Evolutionary conservation across 305 asterid genomes (phyloP).

Genomic region (Solanum chacoense): DNA sequence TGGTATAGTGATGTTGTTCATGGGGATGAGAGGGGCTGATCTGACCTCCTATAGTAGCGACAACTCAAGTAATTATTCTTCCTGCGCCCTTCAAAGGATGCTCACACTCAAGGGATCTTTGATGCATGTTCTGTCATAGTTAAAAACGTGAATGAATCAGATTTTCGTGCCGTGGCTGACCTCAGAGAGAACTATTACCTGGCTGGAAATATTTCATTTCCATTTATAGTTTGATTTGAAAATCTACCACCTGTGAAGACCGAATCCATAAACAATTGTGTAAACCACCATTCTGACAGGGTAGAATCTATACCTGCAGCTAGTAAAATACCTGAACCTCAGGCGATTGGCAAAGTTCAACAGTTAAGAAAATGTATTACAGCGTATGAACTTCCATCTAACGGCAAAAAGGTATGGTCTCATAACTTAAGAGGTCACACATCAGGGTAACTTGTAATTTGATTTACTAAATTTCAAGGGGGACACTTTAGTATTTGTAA

Average conservation of each 20-base stretch:
- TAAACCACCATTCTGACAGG: neutral
- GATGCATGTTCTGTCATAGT: constrained; percentile 60
- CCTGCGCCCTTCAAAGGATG: constrained; percentile 74
- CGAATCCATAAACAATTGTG: neutral
- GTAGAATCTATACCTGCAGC: neutral
- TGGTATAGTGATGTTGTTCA: constrained; percentile 84
- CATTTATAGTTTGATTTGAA: neutral
- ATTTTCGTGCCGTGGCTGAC: constrained; percentile 55
- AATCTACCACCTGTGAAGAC: neutral
- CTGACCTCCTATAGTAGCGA: constrained; percentile 78
- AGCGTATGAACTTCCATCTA: neutral
- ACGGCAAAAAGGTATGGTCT: neutral
- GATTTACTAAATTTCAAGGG: too few species aligned
- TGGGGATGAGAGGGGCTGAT: constrained; percentile 83
- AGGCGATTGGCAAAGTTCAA: neutral
- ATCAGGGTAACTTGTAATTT: neutral
- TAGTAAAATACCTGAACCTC: neutral
- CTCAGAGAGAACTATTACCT: constrained; percentile 63
- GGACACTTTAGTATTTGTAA: neutral
- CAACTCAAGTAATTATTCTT: constrained; percentile 48
- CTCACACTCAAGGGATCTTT: constrained; percentile 50
- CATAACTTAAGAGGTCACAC: neutral
- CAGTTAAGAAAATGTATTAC: neutral
- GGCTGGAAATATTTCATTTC: constrained; percentile 61
- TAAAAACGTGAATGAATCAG: constrained; percentile 48